These are phyloP conservation scores for Dothidotthia symphoricarpi DNA, from an alignment of 2,329 filamentous ascomycete species.

Conservation along the genomic window DNA sequence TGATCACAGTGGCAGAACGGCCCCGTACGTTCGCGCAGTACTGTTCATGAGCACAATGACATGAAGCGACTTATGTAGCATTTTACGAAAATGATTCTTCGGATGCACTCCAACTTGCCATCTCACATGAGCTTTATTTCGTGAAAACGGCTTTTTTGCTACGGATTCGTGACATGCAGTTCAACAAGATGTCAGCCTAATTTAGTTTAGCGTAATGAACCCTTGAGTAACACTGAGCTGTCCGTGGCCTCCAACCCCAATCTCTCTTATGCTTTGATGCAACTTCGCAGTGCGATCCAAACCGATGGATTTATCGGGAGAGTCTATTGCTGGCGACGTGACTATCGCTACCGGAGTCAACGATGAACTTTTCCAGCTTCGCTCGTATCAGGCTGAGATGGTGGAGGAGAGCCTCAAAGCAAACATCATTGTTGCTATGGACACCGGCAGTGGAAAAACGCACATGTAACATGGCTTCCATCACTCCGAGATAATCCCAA, in stretches of 20 bases:
- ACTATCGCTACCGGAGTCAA: constrained; percentile 3
- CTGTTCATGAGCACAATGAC: constrained; percentile 9
- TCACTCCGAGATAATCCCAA: background rate
- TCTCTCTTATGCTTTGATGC: no score
- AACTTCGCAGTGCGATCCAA: no score
- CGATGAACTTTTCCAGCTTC: constrained; percentile 31
- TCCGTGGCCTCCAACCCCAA: background rate
- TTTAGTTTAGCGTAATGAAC: no score
- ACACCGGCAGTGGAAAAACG: constrained; percentile 52
- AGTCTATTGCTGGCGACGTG: constrained; percentile 5
- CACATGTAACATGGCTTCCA: constrained; percentile 35
- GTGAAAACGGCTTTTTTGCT: no score
- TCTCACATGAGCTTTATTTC: no score
- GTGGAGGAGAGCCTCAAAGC: constrained; percentile 44
- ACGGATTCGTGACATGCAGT: no score
- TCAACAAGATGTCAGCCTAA: no score
- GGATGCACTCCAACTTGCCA: background rate
- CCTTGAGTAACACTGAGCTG: no score
- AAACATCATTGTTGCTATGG: constrained; percentile 52
- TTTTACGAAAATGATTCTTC: constrained; percentile 26
- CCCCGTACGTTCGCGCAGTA: constrained; percentile 12
- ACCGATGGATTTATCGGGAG: background rate
- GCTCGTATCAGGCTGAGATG: constrained; percentile 53
- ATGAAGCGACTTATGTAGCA: constrained; percentile 22
- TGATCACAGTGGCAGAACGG: constrained; percentile 13